Conservation (phyloP, 768 basidiomycete species). For the Auricularia heimuer region DNA sequence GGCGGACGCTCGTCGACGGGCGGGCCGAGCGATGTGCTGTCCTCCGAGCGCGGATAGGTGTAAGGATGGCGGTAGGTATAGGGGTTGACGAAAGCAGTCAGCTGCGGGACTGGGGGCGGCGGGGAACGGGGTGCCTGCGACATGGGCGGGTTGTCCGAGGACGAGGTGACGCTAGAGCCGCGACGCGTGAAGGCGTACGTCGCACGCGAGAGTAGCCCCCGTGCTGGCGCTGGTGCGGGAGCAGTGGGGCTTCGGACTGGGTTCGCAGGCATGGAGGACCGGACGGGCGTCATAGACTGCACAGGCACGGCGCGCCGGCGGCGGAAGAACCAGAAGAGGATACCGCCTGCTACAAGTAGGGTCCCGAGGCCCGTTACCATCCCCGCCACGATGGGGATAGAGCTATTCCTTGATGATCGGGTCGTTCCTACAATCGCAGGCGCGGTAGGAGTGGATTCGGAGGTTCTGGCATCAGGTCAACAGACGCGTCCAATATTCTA, state of each 20-base stretch:
- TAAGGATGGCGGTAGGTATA: background rate
- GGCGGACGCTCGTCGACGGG: background rate
- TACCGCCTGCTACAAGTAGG: background rate
- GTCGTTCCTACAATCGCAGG: background rate
- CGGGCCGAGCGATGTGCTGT: background rate
- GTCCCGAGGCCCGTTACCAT: background rate
- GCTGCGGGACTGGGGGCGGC: background rate
- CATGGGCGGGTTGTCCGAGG: background rate
- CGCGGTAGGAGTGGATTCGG: background rate
- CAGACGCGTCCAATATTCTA: too few relatives aligned
- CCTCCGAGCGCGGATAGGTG: background rate
- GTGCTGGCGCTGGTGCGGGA: background rate
- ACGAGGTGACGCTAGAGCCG: background rate
- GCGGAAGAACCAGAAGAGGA: background rate
- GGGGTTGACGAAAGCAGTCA: background rate
- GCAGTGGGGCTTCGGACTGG: background rate
- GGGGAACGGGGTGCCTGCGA: background rate
- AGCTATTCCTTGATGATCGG: background rate
- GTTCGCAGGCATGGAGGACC: background rate
- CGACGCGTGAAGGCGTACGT: background rate
- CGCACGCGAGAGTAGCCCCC: background rate
- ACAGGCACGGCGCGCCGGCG: background rate
- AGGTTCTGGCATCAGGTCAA: too few relatives aligned
- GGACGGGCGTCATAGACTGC: background rate
- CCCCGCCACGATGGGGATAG: background rate